Percentiles rank a stretch among this genome's conserved stretches.
These are phyloP conservation scores for Mortierella sp. DNA, from an alignment of 371 early-diverging fungal genomes.

Conservation along the genomic window DNA sequence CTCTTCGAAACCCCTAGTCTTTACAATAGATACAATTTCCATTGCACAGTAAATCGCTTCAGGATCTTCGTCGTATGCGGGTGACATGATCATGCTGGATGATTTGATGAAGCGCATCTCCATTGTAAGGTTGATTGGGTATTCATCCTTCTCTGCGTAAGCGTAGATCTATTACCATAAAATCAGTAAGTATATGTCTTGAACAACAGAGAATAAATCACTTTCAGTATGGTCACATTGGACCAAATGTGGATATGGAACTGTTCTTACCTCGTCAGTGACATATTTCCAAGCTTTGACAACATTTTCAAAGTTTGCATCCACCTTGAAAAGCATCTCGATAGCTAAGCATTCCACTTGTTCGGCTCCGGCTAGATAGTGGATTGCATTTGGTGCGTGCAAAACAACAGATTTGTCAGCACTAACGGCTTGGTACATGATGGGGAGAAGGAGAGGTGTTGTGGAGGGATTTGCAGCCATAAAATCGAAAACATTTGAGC, in stretches of 20 bases:
- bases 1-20: conserved; percentile 43
- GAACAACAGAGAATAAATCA: not conserved
- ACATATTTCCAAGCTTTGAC: conserved; percentile 36
- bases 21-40: conserved; percentile 32
- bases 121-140: conserved; percentile 40
- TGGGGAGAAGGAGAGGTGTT: conserved; percentile 26
- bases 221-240: too few relatives aligned
- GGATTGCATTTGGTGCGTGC: conserved; percentile 56
- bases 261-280: conserved; percentile 20
- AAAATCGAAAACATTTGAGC: not conserved
- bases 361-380: conserved; percentile 51
- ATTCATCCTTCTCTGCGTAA: conserved; percentile 19
- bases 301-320: conserved; percentile 45
- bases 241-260: not conserved
- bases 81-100: conserved; percentile 35
- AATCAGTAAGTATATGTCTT: not conserved
- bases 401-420: conserved; percentile 5
- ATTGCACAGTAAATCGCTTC: conserved; percentile 46
- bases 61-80: conserved; percentile 55
- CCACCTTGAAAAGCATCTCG: conserved; percentile 53
- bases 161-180: conserved; percentile 29
- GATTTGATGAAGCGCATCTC: conserved; percentile 49
- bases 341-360: conserved; percentile 23
- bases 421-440: conserved; percentile 6
- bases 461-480: conserved; percentile 19